phyloP scores from a whole-genome alignment of 2,329 filamentous ascomycete species.

The Anisogramma anomala region DNA sequence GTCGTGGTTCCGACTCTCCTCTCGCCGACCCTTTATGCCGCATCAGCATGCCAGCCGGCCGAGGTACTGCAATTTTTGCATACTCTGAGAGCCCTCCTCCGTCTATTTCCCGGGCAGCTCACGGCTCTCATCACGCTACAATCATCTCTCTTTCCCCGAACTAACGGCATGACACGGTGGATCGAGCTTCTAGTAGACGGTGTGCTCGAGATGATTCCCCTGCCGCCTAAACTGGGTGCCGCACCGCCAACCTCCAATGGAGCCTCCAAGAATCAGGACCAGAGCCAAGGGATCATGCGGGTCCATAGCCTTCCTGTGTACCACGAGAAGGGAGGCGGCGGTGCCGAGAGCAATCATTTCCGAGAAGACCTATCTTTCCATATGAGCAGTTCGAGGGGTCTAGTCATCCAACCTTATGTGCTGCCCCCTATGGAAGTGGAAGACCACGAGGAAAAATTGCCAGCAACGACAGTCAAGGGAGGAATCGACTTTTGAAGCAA shows the following conservation, averaged over 20 bases:
- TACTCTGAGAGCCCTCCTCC: slow-evolving; percentile 61
- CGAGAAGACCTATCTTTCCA: slow-evolving; percentile 86
- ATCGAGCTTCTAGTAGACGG: slow-evolving; percentile 77
- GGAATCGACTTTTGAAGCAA: slow-evolving; percentile 60
- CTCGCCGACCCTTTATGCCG: slow-evolving; percentile 73
- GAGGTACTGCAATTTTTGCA: slow-evolving; percentile 74
- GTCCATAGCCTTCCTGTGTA: slow-evolving; percentile 74
- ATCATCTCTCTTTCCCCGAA: slow-evolving; percentile 65
- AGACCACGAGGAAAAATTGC: slow-evolving; percentile 28
- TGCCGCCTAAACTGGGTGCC: slow-evolving; percentile 45
- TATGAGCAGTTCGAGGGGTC: slow-evolving; percentile 64
- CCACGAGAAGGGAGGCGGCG: slow-evolving; percentile 79
- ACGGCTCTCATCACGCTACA: slow-evolving; percentile 69
- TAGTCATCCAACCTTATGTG: slow-evolving; percentile 80
- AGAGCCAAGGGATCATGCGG: slow-evolving; percentile 74
- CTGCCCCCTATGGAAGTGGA: slow-evolving; percentile 78
- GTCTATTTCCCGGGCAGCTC: slow-evolving; percentile 51
- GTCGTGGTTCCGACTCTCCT: slow-evolving; percentile 76
- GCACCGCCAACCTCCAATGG: slow-evolving; percentile 6
- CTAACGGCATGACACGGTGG: slow-evolving; percentile 68
- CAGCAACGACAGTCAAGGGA: slow-evolving; percentile 46
- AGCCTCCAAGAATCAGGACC: slow-evolving; percentile 45
- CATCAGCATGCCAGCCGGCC: slow-evolving; percentile 55
- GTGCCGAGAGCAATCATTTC: slow-evolving; percentile 51
- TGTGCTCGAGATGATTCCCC: slow-evolving; percentile 69